Conservation (phyloP, 345 rosid genomes). For the Camelina laxa region DNA sequence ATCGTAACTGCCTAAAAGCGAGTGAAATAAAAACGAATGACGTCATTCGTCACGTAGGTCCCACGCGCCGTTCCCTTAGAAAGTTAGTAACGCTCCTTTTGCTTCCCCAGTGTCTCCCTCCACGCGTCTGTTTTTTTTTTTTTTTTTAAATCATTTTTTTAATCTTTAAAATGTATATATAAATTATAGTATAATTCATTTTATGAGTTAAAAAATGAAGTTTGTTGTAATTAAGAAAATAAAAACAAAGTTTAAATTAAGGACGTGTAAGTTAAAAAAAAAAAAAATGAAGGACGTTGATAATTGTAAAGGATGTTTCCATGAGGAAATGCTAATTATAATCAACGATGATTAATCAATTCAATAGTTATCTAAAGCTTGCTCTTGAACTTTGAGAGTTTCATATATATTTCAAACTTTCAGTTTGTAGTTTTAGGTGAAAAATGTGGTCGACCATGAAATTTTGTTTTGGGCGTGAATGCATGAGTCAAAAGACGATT, state of each 20-base stretch:
- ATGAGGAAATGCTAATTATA: neutral
- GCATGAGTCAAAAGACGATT: conserved; percentile 23
- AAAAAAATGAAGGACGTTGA: neutral
- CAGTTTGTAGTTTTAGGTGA: neutral
- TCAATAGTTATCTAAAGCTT: neutral
- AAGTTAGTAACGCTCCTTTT: conserved; percentile 50
- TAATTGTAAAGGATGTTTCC: neutral
- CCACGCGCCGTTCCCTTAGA: conserved; percentile 60
- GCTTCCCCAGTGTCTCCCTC: conserved; percentile 16
- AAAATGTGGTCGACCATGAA: neutral
- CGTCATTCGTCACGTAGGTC: conserved; percentile 47
- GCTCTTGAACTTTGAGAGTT: neutral
- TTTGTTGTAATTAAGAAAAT: neutral
- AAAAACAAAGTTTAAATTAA: neutral
- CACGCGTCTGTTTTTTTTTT: neutral
- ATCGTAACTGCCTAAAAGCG: conserved; percentile 51
- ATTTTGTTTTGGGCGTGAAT: conserved; percentile 8
- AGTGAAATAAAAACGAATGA: conserved; percentile 43
- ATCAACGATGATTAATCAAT: neutral
- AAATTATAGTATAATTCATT: neutral
- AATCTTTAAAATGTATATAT: neutral
- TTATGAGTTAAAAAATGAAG: neutral
- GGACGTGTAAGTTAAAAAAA: neutral
- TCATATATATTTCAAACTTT: neutral
- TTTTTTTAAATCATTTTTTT: no score